Percentiles rank a stretch among this genome's conserved stretches.
These are phyloP conservation scores for Leishmania aethiopica DNA, from an alignment of 208 protist species.

Conservation along the genomic window DNA sequence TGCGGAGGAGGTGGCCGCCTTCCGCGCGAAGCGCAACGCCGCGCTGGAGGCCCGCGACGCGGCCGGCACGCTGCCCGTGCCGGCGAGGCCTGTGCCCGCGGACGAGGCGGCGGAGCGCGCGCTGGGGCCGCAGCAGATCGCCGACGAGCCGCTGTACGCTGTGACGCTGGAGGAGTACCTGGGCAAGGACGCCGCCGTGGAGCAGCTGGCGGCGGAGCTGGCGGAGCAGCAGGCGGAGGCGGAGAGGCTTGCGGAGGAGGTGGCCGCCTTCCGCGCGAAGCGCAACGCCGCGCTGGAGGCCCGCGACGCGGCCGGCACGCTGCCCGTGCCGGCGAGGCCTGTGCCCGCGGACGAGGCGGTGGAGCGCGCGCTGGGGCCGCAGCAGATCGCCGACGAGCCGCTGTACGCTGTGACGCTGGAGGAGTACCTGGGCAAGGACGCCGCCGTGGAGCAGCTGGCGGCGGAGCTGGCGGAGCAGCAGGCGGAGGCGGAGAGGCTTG, in stretches of 20 bases:
- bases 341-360: neutral
- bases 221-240: neutral
- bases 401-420: neutral
- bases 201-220: neutral
- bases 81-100: constrained; percentile 5
- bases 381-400: neutral
- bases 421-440: neutral
- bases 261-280: constrained; percentile 4
- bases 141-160: constrained; percentile 31
- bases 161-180: constrained; percentile 21
- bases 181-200: too few species aligned
- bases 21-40: constrained; percentile 33
- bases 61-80: constrained; percentile 32
- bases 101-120: constrained; percentile 8
- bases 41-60: constrained; percentile 33
- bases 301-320: constrained; percentile 31
- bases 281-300: constrained; percentile 7
- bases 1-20: constrained; percentile 6
- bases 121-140: constrained; percentile 24
- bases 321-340: constrained; percentile 17
- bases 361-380: constrained; percentile 1
- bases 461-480: constrained; percentile 2
- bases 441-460: neutral
- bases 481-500: constrained; percentile 2
- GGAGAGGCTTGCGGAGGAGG: constrained; percentile 3